Evolutionary conservation across 495 filamentous ascomycete genomes (phyloP), one percentile per base, ranked within the genome.

Genomic region (Hypoxylon lenormandii): DNA sequence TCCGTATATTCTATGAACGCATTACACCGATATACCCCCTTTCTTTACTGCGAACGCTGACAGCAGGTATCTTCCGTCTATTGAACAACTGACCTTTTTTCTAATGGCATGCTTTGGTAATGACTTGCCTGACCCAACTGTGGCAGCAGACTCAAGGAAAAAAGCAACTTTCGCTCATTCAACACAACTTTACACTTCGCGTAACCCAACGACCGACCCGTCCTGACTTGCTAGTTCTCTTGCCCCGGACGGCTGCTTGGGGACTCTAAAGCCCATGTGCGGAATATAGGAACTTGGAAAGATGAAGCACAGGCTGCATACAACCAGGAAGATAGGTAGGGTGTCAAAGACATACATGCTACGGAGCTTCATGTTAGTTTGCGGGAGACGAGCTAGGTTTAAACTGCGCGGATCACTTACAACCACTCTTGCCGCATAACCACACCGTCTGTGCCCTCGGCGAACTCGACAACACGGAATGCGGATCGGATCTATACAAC

Each of bases 221-320:
- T 66, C 61, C n/a, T 58, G 23, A 28, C 52, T 53, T 19, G 11
- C 15, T 8, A 69, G 16, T 33, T 58, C 40, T 30, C 30, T 40
- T 23, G 54, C 19, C 10, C 23, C 49, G 5, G 11, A 38, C 40
- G 56, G 59, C 23, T 68, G 40, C 47, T 77, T 80, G 7, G 78
- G 76, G 10, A 77, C 62, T 42, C 70, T 56, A 64, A 79, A 76
- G 2, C 81, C 79, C 60, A 83, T 66, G 56, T 78, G 79, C 0
- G 81, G 79, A 19, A 85, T 54, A 62, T 84, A 84, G 12, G 67
- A 74, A 3, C 76, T 77, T 1, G 83, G 83, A 58, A 83, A 82
- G 70, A 76, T 78, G 28, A 73, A 15, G 37, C 69, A 66, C 58
- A 72, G 79, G 26, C 73, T 47, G 10, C 37, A 53, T 0, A 74